Base-by-base conservation (phyloP, 345 rosid genomes). In the Trapa incisa region DNA sequence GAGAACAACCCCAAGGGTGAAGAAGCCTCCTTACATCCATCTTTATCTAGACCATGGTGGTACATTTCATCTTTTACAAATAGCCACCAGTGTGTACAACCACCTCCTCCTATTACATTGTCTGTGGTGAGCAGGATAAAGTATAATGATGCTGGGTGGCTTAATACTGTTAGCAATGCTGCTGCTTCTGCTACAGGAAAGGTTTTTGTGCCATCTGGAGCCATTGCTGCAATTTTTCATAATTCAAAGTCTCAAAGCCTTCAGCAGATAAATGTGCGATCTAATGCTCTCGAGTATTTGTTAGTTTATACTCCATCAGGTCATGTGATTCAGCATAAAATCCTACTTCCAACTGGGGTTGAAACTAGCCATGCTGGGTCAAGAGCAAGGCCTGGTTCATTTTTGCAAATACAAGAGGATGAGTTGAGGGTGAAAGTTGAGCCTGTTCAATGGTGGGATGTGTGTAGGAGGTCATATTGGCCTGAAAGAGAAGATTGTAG, bases 81-180 rank as follows among this genome's bases (percentile, higher is more conserved):
- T 75, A 85, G 70, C 76, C 89, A 78, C 72, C 84, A 78, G 39
- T 75, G 84, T 68, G 71, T 77, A 67, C 74, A 84, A 61, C 85
- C 96, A 1, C 91, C 95, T 56, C 84, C 85, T 37, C 87, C 91
- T 35, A 77, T 86, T 77, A 64, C 85, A 65, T 90, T 94, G 57
- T 87, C 97, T 45, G 96, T 89, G 57, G 91, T 87, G 70, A 91
- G 92, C 91, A 89, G 99, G 83, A 89, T 94, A 71, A 91, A 87
- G 71, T 85, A 87, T 68, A 88, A 85, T 78, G 88, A 87, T 77
- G 83, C 86, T 77, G 96, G 99, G 64, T 91, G 99, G 99, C 95
- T 89, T 71, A 87, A 81, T 78, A 87, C 99, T 6, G 89, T 91
- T 56, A 87, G 88, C 84, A 89, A 74, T 78, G 83, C 84, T 75